Evolutionary conservation across 148 eudicot species (phyloP).

Genomic region (Oxyria digyna): DNA sequence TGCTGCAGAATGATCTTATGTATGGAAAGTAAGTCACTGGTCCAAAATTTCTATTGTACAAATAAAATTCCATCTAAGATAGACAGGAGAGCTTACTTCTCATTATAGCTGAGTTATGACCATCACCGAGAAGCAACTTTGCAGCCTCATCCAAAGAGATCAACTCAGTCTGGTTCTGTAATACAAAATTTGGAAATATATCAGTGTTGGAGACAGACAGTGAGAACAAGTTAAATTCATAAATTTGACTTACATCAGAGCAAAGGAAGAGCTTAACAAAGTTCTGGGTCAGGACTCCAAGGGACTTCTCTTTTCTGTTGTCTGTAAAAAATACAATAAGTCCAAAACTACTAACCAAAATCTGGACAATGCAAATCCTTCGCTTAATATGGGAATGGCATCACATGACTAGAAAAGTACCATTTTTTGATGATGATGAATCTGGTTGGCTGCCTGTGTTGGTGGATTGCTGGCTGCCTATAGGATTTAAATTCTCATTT

Average conservation of each 20-base stretch:
- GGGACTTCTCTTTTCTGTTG: slow-evolving; percentile 76
- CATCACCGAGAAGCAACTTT: slow-evolving; percentile 77
- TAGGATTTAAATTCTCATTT: slow-evolving; percentile 13
- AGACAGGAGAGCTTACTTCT: slow-evolving; percentile 43
- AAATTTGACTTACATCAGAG: slow-evolving; percentile 41
- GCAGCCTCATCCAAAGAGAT: slow-evolving; percentile 93
- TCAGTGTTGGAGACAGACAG: background rate
- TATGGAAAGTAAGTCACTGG: slow-evolving; percentile 24
- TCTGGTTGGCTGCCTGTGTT: slow-evolving; percentile 46
- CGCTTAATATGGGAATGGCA: background rate
- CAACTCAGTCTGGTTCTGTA: slow-evolving; percentile 41
- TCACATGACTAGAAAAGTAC: slow-evolving; percentile 20
- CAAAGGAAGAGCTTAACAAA: slow-evolving; percentile 92
- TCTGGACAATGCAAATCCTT: background rate
- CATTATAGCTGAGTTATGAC: slow-evolving; percentile 43
- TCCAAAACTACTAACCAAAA: background rate
- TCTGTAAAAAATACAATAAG: slow-evolving; percentile 29
- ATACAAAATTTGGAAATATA: background rate
- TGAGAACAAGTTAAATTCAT: background rate
- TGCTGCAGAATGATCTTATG: slow-evolving; percentile 59
- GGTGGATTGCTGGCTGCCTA: slow-evolving; percentile 20
- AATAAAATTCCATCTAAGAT: background rate
- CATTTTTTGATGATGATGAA: slow-evolving; percentile 42
- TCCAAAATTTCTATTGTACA: background rate
- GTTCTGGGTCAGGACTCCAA: slow-evolving; percentile 89